Percentiles rank a stretch among this genome's conserved stretches.
Conservation (phyloP, 2,329 filamentous ascomycete genomes). For the Aureobasidium sp. region DNA sequence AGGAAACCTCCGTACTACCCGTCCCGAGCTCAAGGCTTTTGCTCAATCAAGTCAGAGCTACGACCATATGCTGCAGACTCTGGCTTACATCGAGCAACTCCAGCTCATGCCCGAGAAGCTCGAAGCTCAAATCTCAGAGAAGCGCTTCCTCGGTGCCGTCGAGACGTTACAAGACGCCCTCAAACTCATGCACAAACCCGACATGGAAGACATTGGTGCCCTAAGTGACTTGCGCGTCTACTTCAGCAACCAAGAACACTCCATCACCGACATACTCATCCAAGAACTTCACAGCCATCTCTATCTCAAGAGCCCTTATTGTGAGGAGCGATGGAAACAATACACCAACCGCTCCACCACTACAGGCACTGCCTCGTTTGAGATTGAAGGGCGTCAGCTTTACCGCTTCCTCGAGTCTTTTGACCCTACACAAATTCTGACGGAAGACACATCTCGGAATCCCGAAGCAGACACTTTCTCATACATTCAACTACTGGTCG, state of each 20-base stretch:
- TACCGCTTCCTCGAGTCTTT: slow-evolving; percentile 52
- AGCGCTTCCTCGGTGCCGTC: slow-evolving; percentile 86
- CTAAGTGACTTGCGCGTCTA: slow-evolving; percentile 80
- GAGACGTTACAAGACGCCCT: slow-evolving; percentile 85
- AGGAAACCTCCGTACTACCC: slow-evolving; percentile 71
- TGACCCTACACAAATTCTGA: slow-evolving; percentile 51
- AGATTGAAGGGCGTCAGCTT: slow-evolving; percentile 47
- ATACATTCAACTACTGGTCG: slow-evolving; percentile 81
- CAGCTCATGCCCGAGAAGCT: slow-evolving; percentile 85
- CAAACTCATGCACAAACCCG: slow-evolving; percentile 74
- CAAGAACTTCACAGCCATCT: slow-evolving; percentile 96
- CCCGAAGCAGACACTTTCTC: slow-evolving; percentile 93
- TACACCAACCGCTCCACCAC: slow-evolving; percentile 52
- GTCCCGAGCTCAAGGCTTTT: slow-evolving; percentile 84
- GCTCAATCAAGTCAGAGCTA: slow-evolving; percentile 84
- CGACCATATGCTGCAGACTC: slow-evolving; percentile 76
- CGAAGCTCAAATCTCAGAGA: slow-evolving; percentile 91
- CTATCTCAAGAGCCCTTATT: slow-evolving; percentile 96
- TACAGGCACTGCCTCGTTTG: slow-evolving; percentile 21
- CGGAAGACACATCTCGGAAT: slow-evolving; percentile 86
- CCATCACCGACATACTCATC: slow-evolving; percentile 88
- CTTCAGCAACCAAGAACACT: slow-evolving; percentile 85
- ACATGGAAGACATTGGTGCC: slow-evolving; percentile 86
- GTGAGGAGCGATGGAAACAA: slow-evolving; percentile 88
- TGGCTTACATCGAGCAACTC: slow-evolving; percentile 68